Percentiles rank a stretch among this genome's conserved stretches.
Conservation (phyloP, 345 rosid genomes). For the Lepidium aucheri region DNA sequence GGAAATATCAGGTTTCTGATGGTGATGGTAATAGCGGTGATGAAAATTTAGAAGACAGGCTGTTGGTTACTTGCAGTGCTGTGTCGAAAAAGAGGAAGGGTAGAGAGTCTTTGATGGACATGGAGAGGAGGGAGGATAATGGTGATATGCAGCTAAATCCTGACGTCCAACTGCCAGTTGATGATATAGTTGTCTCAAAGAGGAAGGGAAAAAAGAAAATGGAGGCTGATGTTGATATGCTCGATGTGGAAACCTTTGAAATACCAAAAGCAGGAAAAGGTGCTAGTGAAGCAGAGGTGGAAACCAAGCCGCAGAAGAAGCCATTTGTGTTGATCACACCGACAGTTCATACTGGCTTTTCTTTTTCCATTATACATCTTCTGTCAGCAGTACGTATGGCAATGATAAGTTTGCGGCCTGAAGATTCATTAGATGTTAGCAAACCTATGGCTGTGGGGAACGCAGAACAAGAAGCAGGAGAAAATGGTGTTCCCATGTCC, state of each 20-base stretch:
- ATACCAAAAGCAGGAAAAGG: constrained; percentile 38
- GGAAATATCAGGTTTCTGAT: constrained; percentile 45
- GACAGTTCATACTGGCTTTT: constrained; percentile 87
- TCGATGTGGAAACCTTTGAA: constrained; percentile 50
- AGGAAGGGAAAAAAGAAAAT: constrained; percentile 64
- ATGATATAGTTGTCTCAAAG: constrained; percentile 42
- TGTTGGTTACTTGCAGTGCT: constrained; percentile 44
- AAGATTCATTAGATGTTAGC: constrained; percentile 54
- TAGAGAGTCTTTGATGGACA: constrained; percentile 42
- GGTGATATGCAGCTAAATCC: constrained; percentile 30
- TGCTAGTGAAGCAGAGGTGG: constrained; percentile 49
- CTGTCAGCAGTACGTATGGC: constrained; percentile 93
- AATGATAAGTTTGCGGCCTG: constrained; percentile 56
- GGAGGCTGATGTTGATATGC: constrained; percentile 40
- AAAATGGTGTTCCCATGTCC: constrained; percentile 35
- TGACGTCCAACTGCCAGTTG: constrained; percentile 28
- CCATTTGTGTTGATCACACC: constrained; percentile 84
- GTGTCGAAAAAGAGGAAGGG: constrained; percentile 57
- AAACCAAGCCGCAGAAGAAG: constrained; percentile 71
- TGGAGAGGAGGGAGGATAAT: constrained; percentile 39
- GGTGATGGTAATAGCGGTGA: constrained; percentile 30
- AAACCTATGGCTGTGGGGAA: constrained; percentile 45
- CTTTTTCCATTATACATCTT: constrained; percentile 92
- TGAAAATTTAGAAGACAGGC: constrained; percentile 47
- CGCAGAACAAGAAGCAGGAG: constrained; percentile 35